Conservation (phyloP, 371 early-diverging fungal genomes). For the Blyttiomyces sp. region DNA sequence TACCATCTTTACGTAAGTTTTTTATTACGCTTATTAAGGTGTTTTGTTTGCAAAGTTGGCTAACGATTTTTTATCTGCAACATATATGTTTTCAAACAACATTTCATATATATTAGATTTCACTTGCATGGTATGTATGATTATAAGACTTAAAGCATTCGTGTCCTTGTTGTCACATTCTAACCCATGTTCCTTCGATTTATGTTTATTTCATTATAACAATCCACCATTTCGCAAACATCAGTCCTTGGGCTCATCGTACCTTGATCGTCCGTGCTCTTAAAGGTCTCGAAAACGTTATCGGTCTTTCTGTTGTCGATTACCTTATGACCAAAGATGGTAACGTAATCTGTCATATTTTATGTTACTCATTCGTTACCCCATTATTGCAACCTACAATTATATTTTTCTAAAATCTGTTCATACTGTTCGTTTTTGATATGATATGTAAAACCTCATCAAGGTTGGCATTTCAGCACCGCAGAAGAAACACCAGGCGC, state of each 20-base stretch:
- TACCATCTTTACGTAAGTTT: slow-evolving; percentile 41
- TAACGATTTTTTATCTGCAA: too few relatives aligned
- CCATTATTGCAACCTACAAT: slow-evolving; percentile 56
- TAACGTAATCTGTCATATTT: too few relatives aligned
- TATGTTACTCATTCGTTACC: too few relatives aligned
- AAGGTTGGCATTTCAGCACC: slow-evolving; percentile 63
- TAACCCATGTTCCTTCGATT: slow-evolving; percentile 16
- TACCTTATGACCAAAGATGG: slow-evolving; percentile 72
- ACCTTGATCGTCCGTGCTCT: slow-evolving; percentile 78
- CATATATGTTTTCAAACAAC: background rate
- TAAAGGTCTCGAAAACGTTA: slow-evolving; percentile 80
- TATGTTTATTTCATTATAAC: slow-evolving; percentile 39
- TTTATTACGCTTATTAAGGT: background rate
- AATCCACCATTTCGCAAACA: background rate
- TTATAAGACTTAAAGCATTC: background rate
- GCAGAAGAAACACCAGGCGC: slow-evolving; percentile 73
- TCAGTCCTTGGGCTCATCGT: slow-evolving; percentile 90
- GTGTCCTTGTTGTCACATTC: background rate
- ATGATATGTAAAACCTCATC: too few relatives aligned
- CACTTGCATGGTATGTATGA: slow-evolving; percentile 22
- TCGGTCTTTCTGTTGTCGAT: slow-evolving; percentile 81
- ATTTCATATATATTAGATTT: slow-evolving; percentile 7
- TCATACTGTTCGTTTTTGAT: background rate
- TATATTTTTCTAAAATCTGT: background rate
- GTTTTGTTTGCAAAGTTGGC: too few relatives aligned